phyloP scores from a whole-genome alignment of 352 stramenopile genomes.

The Pythium oligandrum region DNA sequence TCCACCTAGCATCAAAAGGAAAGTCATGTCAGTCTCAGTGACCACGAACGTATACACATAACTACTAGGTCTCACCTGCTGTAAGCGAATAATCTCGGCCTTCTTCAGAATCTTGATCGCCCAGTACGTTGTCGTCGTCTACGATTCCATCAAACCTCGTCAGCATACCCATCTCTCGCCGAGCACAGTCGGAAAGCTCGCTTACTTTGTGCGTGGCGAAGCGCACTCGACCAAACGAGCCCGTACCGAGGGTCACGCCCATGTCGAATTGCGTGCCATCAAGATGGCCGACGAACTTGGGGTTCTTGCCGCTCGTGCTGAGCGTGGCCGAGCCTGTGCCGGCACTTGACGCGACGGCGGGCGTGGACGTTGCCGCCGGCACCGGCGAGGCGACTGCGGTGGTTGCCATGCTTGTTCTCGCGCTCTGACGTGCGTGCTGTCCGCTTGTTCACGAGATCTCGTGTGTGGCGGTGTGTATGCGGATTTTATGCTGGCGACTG shows the following conservation, averaged over 20 bases:
- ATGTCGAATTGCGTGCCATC: constrained; percentile 92
- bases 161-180: too few species aligned
- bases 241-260: constrained; percentile 94
- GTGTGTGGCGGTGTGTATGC: neutral
- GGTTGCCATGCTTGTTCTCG: neutral
- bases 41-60: neutral
- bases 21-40: neutral
- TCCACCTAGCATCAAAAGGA: constrained; percentile 70
- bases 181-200: too few species aligned
- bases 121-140: constrained; percentile 89
- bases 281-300: constrained; percentile 36
- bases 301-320: constrained; percentile 24
- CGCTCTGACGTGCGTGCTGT: too few species aligned
- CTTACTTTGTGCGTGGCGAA: constrained; percentile 93
- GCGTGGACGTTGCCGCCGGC: neutral
- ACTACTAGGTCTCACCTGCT: constrained; percentile 62
- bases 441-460: neutral
- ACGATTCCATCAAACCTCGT: neutral
- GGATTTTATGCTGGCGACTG: constrained; percentile 3
- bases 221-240: constrained; percentile 95
- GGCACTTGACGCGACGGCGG: constrained; percentile 10
- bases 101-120: constrained; percentile 99
- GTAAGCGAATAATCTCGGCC: constrained; percentile 92
- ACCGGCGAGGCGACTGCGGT: constrained; percentile 8
- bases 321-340: constrained; percentile 19